Conservation (phyloP, 371 early-diverging fungal species). For the Zopfochytrium polystomum region DNA sequence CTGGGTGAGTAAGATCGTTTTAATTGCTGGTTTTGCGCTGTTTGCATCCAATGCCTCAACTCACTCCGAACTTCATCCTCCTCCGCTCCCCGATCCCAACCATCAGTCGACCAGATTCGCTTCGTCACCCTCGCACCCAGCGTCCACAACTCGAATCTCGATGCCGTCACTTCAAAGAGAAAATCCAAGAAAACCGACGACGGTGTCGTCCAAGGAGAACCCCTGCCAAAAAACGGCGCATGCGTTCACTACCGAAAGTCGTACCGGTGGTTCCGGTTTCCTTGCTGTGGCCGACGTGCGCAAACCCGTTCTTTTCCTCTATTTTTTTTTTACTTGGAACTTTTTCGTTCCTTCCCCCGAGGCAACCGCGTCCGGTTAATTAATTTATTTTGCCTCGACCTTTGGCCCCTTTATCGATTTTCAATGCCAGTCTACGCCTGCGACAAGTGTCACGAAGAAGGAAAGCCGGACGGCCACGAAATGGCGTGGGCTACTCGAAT, state of each 20-base stretch:
- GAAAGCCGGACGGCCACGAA: conserved; percentile 62
- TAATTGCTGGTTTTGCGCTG: background rate
- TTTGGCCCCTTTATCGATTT: background rate
- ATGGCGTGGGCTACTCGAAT: conserved; percentile 72
- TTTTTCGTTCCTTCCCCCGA: background rate
- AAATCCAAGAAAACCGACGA: conserved; percentile 47
- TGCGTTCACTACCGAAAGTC: conserved; percentile 93
- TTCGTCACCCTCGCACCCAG: conserved; percentile 28
- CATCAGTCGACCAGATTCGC: conserved; percentile 29
- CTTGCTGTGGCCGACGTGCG: conserved; percentile 74
- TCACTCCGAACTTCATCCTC: background rate
- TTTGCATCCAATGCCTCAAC: background rate
- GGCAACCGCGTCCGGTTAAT: conserved; percentile 1
- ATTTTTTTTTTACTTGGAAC: background rate
- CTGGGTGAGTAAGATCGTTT: conserved; percentile 9
- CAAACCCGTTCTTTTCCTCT: background rate
- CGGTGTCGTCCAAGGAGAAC: conserved; percentile 62
- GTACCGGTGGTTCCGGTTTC: conserved; percentile 92
- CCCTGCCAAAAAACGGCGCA: conserved; percentile 79
- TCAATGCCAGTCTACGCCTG: conserved; percentile 73
- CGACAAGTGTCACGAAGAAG: conserved; percentile 88
- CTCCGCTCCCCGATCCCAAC: background rate
- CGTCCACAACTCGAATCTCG: background rate
- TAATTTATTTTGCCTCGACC: background rate
- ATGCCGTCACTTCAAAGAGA: conserved; percentile 21